Evolutionary conservation across 805 yeast species (phyloP), one percentile per base, ranked within the genome.

Genomic region (Kazachstania africana): DNA sequence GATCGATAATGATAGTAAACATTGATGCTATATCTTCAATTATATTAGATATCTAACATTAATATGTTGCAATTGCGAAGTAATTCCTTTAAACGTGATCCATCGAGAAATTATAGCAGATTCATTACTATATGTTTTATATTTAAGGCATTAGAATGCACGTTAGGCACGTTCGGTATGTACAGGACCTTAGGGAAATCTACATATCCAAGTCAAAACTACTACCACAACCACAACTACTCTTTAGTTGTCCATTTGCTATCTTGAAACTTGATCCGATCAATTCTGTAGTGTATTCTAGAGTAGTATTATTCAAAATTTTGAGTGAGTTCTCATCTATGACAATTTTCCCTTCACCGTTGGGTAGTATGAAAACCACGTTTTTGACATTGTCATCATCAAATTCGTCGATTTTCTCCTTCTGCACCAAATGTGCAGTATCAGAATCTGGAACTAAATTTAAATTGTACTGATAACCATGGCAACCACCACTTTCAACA

Each of bases 401-500:
- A 23, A 36, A 36, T 14, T 44, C 44, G 4, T 38, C 36, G 26
- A 13, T 18, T 14, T 13, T 16, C 8, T 8, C 51, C 48, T 3
- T 42, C 35, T n/a, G 37, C 26, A n/a, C n/a, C n/a, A n/a, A n/a
- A n/a, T n/a, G n/a, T n/a, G n/a, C n/a, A n/a, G n/a, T n/a, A 16
- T 55, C 56, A 20, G 57, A 55, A 12, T 51, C 57, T 0, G 68
- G 66, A 4, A 75, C 66, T 27, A 91, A 63, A 32, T 73, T 68
- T 47, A 91, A 61, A 40, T 78, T 69, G 50, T 91, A 91, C 56
- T 91, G 97, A 57, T 83, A 91, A 13, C 98, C 98, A 55, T 91
- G 98, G 53, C 98, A 91, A 1, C 98, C 98, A 8, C 98, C 98
- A 48, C 94, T 79, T 45, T 85, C 95, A 8, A 91, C 96, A 9